A percentile compares a stretch with the other conserved stretches of the same genome.
These are phyloP conservation scores for Ambispora gerdemannii DNA, from an alignment of 192 early-diverging fungal species.

Conservation along the genomic window DNA sequence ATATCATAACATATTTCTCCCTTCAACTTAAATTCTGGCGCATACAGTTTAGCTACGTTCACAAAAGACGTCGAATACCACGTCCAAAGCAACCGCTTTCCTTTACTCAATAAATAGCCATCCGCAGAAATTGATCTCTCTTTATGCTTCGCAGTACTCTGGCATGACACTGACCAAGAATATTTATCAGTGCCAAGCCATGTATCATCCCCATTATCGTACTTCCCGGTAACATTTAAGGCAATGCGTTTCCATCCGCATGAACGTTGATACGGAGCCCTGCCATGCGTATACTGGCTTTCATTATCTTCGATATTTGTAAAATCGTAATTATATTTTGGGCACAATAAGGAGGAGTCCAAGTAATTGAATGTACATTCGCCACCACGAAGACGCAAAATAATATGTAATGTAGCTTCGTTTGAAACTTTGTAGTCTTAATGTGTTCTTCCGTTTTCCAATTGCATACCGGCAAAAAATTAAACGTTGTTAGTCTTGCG, in stretches of 20 bases:
- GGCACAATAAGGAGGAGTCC: neutral
- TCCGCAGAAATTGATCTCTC: slow-evolving; percentile 10
- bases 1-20: neutral
- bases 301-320: slow-evolving; percentile 10
- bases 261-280: slow-evolving; percentile 3
- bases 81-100: slow-evolving; percentile 5
- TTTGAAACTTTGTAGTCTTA: slow-evolving; percentile 71
- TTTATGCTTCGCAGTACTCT: slow-evolving; percentile 23
- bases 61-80: neutral
- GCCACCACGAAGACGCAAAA: slow-evolving; percentile 66
- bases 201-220: slow-evolving; percentile 7
- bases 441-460: slow-evolving; percentile 61
- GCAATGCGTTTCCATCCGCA: slow-evolving; percentile 22
- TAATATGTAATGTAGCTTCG: slow-evolving; percentile 63
- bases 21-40: neutral
- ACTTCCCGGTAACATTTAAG: slow-evolving; percentile 13
- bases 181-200: slow-evolving; percentile 3
- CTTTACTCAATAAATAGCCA: slow-evolving; percentile 7
- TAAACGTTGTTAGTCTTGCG: slow-evolving; percentile 64
- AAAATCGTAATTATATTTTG: slow-evolving; percentile 18
- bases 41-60: neutral
- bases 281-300: neutral
- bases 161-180: slow-evolving; percentile 19
- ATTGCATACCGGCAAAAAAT: slow-evolving; percentile 71
- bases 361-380: neutral